phyloP scores from a whole-genome alignment of 306 rosid genomes.

The Glycine soja region DNA sequence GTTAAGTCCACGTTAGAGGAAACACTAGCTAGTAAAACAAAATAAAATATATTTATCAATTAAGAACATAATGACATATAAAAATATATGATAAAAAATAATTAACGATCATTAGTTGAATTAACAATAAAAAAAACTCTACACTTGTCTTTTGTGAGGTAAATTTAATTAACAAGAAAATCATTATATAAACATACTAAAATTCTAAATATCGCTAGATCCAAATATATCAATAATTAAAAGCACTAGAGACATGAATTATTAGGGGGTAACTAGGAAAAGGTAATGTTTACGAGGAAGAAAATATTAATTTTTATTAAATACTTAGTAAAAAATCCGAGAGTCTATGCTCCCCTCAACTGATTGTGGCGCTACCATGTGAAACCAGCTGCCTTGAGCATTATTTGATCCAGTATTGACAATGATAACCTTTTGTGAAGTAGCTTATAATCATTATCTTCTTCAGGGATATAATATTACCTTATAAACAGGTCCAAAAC shows the following conservation, averaged over 20 bases:
- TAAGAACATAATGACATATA: constrained; percentile 5
- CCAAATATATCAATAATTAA: background rate
- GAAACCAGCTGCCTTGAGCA: background rate
- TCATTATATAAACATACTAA: background rate
- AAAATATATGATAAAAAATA: background rate
- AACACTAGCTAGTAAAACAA: constrained; percentile 1
- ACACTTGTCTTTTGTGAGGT: background rate
- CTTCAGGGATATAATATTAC: constrained; percentile 40
- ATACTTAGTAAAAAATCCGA: background rate
- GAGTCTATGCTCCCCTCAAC: background rate
- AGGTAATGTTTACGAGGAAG: background rate
- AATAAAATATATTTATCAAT: background rate
- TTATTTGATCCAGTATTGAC: constrained; percentile 1
- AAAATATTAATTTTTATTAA: background rate
- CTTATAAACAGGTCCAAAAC: constrained; percentile 88
- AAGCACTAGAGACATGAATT: background rate
- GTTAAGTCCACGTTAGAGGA: background rate
- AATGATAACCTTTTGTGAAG: constrained; percentile 15
- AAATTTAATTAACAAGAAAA: background rate
- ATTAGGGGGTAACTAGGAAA: background rate
- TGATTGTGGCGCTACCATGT: background rate
- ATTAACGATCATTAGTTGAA: background rate
- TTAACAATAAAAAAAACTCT: background rate
- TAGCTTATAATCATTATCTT: background rate
- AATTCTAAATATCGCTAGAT: background rate